These are phyloP conservation scores for Beauveria rudraprayagi DNA, from an alignment of 2,329 filamentous ascomycete species.

Conservation along the genomic window DNA sequence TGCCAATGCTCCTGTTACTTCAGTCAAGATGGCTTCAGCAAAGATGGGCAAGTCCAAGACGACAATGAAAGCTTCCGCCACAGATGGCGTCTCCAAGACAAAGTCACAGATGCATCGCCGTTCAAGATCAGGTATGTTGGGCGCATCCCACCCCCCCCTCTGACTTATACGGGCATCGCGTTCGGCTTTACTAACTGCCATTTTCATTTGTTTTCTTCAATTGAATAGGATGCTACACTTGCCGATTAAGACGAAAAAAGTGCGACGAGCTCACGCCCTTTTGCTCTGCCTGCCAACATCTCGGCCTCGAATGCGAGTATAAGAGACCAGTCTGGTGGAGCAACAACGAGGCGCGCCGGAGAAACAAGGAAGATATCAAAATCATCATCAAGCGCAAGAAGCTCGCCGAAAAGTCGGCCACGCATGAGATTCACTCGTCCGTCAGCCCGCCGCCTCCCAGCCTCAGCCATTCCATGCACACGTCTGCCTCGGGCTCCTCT, in stretches of 20 bases:
- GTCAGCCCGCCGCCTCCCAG: constrained; percentile 61
- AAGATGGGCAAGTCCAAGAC: constrained; percentile 51
- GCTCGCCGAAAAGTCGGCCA: constrained; percentile 73
- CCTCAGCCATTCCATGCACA: constrained; percentile 73
- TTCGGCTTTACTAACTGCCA: constrained; percentile 2
- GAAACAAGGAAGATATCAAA: constrained; percentile 94
- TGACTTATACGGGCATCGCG: constrained; percentile 22
- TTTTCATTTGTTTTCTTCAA: not conserved
- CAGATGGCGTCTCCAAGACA: constrained; percentile 50
- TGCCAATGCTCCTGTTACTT: constrained; percentile 36
- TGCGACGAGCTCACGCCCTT: constrained; percentile 57
- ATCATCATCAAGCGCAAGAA: constrained; percentile 96
- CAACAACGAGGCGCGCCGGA: constrained; percentile 75
- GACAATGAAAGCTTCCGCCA: constrained; percentile 42
- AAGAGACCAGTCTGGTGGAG: constrained; percentile 97
- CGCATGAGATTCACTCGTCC: constrained; percentile 42
- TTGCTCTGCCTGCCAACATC: constrained; percentile 60
- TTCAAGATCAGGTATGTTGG: constrained; percentile 81
- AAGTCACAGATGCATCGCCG: constrained; percentile 86
- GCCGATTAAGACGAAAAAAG: constrained; percentile 59
- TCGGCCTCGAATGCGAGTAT: constrained; percentile 88
- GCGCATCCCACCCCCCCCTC: not conserved
- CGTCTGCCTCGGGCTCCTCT: constrained; percentile 59
- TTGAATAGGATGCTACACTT: constrained; percentile 56
- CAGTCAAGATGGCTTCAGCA: constrained; percentile 55